Base-by-base conservation (phyloP, 768 basidiomycete genomes). In the Lactarius indigo region DNA sequence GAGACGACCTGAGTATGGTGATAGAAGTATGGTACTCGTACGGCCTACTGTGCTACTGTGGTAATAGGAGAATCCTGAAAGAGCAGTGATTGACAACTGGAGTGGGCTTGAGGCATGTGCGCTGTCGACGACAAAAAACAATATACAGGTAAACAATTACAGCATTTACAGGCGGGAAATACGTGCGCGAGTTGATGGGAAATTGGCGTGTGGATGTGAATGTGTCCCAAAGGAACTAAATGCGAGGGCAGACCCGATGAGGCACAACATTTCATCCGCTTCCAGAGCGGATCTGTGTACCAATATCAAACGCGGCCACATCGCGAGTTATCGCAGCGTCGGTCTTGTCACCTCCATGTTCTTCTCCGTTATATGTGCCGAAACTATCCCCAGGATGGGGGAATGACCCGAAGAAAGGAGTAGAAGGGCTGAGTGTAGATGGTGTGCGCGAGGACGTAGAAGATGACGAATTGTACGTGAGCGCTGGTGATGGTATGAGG, bases 371-470 rank as follows among this genome's bases (percentile, higher is more conserved):
- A 42, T 64, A 68, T 56, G 64, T 44, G 9, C 62, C 77, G 66
- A 78, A 80, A 28, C 61, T 68, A 30, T 78, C 79, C 59, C 74
- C 72, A 35, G 69, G 66, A 26, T 73, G 61, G 12, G 69, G 58
- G 72, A 89, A 88, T 9, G 85, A 83, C 31, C 84, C 83, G 75
- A 89, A 86, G 77, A 88, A 90, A 13, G 88, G 88, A 13, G 88
- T 90, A 13, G 87, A 83, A 20, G 88, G 88, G 72, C 88, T 89
- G 63, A 89, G 79, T 33, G 86, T 88, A 44, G 86, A 84, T 18
- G 87, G 84, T 31, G 87, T 86, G 54, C 80, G 78, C 26, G 82
- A 85, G n/a, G 86, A 85, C 13, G 64, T 59, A 31, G 70, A 69
- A 5, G 68, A 64, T 23, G 69, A 70, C 15, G 70, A 70, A 59